phyloP scores from a whole-genome alignment of 495 filamentous ascomycete genomes.

The Aspergillus funiculosus region DNA sequence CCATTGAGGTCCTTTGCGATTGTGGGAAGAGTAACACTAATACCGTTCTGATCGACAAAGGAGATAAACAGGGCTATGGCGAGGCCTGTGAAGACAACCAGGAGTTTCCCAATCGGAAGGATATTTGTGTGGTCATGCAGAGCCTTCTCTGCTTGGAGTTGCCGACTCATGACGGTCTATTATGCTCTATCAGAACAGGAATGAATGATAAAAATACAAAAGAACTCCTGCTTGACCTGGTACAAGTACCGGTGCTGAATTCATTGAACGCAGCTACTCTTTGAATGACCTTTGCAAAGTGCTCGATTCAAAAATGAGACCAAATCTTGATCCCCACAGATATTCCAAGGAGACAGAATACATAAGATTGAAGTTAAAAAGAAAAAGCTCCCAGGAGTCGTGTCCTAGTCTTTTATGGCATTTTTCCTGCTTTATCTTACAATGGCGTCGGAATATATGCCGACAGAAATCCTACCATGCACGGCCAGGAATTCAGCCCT shows the following conservation, averaged over 20 bases:
- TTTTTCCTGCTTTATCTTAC: neutral
- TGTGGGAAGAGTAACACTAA: slow-evolving; percentile 54
- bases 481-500: neutral
- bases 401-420: neutral
- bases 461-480: neutral
- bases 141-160: slow-evolving; percentile 39
- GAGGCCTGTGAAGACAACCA: slow-evolving; percentile 53
- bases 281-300: too few relatives aligned
- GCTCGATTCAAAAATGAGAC: too few relatives aligned
- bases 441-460: slow-evolving; percentile 11
- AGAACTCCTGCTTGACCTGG: too few relatives aligned
- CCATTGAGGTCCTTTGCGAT: slow-evolving; percentile 54
- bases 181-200: neutral
- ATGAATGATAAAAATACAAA: too few relatives aligned
- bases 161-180: slow-evolving; percentile 34
- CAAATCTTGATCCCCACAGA: too few relatives aligned
- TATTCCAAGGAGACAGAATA: too few relatives aligned
- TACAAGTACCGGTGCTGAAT: too few relatives aligned
- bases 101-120: slow-evolving; percentile 48
- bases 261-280: too few relatives aligned
- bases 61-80: slow-evolving; percentile 50
- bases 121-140: slow-evolving; percentile 53
- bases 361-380: neutral
- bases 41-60: slow-evolving; percentile 59
- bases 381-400: neutral